These are phyloP conservation scores for Sporothrix brasiliensis DNA, from an alignment of 2,329 filamentous ascomycete species.

Conservation along the genomic window DNA sequence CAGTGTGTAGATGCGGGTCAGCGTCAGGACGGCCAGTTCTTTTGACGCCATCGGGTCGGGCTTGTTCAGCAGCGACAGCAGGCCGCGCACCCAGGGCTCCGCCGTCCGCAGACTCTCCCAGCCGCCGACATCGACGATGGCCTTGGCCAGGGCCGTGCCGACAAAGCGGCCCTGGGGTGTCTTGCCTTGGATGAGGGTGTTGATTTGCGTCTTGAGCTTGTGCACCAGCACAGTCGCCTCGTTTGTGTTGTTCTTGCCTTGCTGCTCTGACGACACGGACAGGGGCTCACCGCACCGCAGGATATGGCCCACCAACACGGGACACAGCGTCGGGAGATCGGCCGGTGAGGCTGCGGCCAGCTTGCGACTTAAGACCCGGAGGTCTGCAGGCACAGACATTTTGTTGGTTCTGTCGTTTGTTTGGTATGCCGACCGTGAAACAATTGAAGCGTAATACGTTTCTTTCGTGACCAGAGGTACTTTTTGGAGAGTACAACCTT, in stretches of 20 bases:
- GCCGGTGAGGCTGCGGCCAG: constrained; percentile 71
- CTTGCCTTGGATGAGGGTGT: constrained; percentile 75
- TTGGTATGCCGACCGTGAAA: not conserved
- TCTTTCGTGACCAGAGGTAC: no score
- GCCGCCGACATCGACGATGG: constrained; percentile 77
- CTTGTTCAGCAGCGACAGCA: constrained; percentile 78
- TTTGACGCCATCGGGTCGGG: constrained; percentile 75
- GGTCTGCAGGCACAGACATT: constrained; percentile 56
- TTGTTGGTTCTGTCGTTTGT: not conserved
- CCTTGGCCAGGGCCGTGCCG: constrained; percentile 77
- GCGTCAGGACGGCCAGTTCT: constrained; percentile 72
- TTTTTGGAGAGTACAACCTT: no score
- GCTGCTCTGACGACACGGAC: constrained; percentile 61
- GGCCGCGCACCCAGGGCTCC: constrained; percentile 74
- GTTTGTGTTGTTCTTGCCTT: constrained; percentile 56
- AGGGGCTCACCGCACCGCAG: constrained; percentile 62
- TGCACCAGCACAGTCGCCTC: constrained; percentile 74
- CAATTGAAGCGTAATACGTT: no score
- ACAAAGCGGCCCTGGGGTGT: constrained; percentile 74
- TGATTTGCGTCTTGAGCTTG: constrained; percentile 78
- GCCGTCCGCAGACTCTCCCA: constrained; percentile 77
- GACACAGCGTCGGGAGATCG: constrained; percentile 73
- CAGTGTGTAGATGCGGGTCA: constrained; percentile 81
- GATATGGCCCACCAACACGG: constrained; percentile 66
- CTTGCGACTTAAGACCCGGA: constrained; percentile 67